Evolutionary conservation across 768 basidiomycete genomes (phyloP).

Genomic region (Amanita rubescens): DNA sequence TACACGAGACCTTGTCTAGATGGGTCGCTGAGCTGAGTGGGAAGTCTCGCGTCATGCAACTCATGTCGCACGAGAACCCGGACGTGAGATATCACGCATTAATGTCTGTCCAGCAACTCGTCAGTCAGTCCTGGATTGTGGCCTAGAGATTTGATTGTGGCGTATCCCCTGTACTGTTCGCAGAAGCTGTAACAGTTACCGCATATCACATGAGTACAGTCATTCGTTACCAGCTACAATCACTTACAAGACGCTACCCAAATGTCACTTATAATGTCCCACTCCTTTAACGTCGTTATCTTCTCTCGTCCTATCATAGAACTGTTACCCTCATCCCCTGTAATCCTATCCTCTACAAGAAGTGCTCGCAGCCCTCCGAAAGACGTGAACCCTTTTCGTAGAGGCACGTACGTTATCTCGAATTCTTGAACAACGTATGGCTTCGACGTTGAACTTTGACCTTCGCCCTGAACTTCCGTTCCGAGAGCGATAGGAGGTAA

Average conservation of each 20-base stretch:
- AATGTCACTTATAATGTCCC: slow-evolving; percentile 64
- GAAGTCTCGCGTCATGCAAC: slow-evolving; percentile 82
- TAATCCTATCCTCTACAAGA: slow-evolving; percentile 47
- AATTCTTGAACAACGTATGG: slow-evolving; percentile 47
- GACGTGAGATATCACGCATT: slow-evolving; percentile 93
- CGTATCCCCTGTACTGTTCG: background rate
- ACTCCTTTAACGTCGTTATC: slow-evolving; percentile 55
- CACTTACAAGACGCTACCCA: slow-evolving; percentile 41
- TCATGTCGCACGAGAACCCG: slow-evolving; percentile 83
- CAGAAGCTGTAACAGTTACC: background rate
- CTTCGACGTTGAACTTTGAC: slow-evolving; percentile 14
- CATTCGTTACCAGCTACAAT: background rate
- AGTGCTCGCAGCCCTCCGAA: slow-evolving; percentile 71
- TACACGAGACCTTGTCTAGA: slow-evolving; percentile 29
- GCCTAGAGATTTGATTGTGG: slow-evolving; percentile 21
- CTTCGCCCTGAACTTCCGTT: slow-evolving; percentile 7
- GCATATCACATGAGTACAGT: background rate
- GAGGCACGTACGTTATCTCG: slow-evolving; percentile 53
- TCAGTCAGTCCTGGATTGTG: slow-evolving; percentile 81
- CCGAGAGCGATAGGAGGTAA: slow-evolving; percentile 36
- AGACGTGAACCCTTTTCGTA: slow-evolving; percentile 49
- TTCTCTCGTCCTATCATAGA: slow-evolving; percentile 17
- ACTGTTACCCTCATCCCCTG: slow-evolving; percentile 21
- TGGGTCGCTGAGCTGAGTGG: slow-evolving; percentile 78
- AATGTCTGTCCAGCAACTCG: slow-evolving; percentile 83